Conservation (phyloP, 2,329 filamentous ascomycete species). For the Tolypocladium capitatum region DNA sequence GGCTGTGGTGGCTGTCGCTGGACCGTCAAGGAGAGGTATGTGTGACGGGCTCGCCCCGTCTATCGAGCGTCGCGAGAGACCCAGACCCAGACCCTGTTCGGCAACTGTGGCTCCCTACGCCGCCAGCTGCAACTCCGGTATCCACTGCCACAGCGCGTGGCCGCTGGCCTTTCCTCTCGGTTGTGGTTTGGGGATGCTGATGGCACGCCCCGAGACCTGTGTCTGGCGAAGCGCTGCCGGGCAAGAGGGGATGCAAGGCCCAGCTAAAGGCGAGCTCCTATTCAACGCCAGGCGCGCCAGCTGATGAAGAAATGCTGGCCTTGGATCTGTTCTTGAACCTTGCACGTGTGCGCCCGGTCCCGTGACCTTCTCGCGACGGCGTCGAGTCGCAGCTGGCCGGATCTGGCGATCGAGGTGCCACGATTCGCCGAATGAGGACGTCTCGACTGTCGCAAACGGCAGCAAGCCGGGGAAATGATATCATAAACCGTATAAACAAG, state of each 20-base stretch:
- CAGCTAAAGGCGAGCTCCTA: background rate
- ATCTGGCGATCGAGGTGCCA: background rate
- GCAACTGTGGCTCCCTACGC: background rate
- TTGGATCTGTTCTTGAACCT: background rate
- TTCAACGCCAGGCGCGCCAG: slow-evolving; percentile 6
- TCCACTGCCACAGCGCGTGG: background rate
- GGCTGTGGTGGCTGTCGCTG: background rate
- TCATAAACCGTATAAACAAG: background rate
- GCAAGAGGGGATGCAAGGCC: background rate
- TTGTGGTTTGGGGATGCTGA: background rate
- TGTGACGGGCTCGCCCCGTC: background rate
- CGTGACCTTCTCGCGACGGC: background rate
- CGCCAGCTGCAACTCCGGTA: background rate
- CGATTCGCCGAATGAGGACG: background rate
- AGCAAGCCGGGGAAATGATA: background rate
- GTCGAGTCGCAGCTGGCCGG: background rate
- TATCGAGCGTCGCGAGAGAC: too few species aligned
- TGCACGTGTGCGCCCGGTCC: too few species aligned
- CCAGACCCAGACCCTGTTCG: background rate
- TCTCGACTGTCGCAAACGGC: background rate
- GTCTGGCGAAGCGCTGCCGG: background rate
- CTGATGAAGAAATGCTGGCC: slow-evolving; percentile 1
- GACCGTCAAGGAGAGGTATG: background rate
- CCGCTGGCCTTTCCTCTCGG: background rate
- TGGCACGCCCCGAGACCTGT: background rate